Conservation (phyloP, 805 yeast genomes). For the Hanseniaspora nectarophila region DNA sequence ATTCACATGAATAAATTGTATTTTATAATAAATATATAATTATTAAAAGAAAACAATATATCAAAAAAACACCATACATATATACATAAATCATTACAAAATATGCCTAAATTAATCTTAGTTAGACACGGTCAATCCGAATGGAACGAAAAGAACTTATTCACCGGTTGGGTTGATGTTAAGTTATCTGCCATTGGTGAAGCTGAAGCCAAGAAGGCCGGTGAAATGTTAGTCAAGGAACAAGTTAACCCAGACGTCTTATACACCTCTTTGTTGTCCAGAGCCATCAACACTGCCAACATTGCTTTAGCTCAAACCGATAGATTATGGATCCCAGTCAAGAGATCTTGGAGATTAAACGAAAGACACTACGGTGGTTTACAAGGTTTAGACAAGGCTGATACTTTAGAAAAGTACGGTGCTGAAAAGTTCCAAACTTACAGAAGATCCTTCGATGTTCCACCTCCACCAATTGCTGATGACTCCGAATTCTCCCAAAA, state of each 20-base stretch:
- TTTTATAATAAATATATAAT: background rate
- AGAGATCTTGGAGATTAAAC: conserved; percentile 94
- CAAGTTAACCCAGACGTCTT: conserved; percentile 75
- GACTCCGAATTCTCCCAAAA: conserved; percentile 71
- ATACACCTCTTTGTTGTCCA: conserved; percentile 79
- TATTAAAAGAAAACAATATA: background rate
- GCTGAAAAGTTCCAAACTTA: conserved; percentile 86
- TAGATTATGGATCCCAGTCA: conserved; percentile 79
- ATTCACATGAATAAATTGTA: no score
- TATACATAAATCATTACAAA: conserved; percentile 7
- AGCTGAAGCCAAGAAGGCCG: conserved; percentile 87
- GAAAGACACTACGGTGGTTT: conserved; percentile 99
- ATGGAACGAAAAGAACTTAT: conserved; percentile 95
- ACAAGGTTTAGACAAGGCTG: conserved; percentile 97
- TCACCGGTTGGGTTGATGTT: conserved; percentile 99
- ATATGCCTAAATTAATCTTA: conserved; percentile 61
- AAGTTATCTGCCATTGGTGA: conserved; percentile 70
- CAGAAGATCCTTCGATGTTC: conserved; percentile 95
- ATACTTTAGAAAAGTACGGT: conserved; percentile 76
- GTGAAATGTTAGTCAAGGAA: conserved; percentile 78
- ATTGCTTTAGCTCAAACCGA: conserved; percentile 82
- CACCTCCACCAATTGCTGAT: conserved; percentile 81
- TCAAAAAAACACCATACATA: background rate
- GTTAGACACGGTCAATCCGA: conserved; percentile 99
- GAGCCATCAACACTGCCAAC: conserved; percentile 97